Base-by-base conservation (phyloP, 1,284 basidiomycete species). In the Singerocomus inundabilis region DNA sequence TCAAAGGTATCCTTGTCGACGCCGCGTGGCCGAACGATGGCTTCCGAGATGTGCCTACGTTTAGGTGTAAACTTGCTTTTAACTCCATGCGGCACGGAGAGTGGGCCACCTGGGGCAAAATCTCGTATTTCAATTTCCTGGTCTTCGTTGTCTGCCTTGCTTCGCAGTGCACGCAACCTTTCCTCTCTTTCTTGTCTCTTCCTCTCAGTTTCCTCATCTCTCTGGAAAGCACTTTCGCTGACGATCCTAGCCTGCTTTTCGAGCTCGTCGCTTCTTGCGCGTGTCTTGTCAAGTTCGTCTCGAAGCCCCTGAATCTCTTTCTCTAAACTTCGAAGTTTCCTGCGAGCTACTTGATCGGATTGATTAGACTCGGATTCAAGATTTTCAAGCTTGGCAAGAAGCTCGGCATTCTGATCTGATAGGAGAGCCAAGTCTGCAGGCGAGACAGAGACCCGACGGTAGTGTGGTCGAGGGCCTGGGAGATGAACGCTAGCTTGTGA, bases 371-470 rank as follows among this genome's bases (percentile, higher is more conserved):
- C 90, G 1, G 76, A 67, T 62, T 93, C 86, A 21, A 93, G 75
- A 51, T 79, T 78, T 61, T 89, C 83, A 6, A 93, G 73, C 56
- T 89, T 88, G 21, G 78, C 69, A 6, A 88, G 71, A 15, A 93
- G 81, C 51, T 91, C 85, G 0, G 85, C 82, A 61, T 93, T 93
- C 68, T 92, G 88, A 59, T 91, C 87, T 0, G 84, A 79, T 25
- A 93, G 78, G 7, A 76, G 72, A 4, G 81, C 79, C 25, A 92
- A 75, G 49, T 91, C 87, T n/a, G 75, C 69, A 0, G 81, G 80
- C 3, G 84, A 82, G 47, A 86, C 79, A 32, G 85, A 84, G 32
- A 86, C 74, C 44, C 79, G 75, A 36, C 81, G 78, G 4, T 69
- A 57, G 57, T 75, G 81, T 25, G 71, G 68, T 34, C 63, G 64